phyloP scores from a whole-genome alignment of 1,284 basidiomycete genomes.

The Marasmius fiardii region DNA sequence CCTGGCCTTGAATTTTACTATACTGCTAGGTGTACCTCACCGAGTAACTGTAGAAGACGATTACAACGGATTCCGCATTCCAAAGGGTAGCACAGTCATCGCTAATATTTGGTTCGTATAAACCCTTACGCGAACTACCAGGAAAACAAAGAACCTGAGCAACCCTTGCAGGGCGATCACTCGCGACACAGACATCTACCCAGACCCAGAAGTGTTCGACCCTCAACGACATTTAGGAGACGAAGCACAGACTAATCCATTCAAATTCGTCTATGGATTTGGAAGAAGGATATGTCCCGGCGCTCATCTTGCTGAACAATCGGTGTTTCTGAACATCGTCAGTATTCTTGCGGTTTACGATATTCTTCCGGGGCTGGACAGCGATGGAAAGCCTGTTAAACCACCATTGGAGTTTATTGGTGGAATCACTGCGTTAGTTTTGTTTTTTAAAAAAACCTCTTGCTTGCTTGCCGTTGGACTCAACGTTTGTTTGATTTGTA shows the following conservation, averaged over 20 bases:
- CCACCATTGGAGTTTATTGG: neutral
- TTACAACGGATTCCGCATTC: conserved; percentile 25
- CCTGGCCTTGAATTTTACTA: conserved; percentile 16
- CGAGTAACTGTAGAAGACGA: conserved; percentile 24
- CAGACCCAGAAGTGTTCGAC: conserved; percentile 28
- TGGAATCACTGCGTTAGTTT: neutral
- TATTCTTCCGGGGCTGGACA: neutral
- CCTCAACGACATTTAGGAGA: conserved; percentile 37
- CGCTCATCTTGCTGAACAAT: neutral
- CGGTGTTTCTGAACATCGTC: neutral
- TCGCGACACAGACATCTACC: conserved; percentile 34
- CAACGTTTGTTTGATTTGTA: neutral
- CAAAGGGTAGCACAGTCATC: conserved; percentile 24
- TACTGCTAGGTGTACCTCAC: conserved; percentile 18
- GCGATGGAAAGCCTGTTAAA: neutral
- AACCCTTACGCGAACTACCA: conserved; percentile 18
- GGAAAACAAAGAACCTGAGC: neutral
- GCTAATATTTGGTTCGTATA: conserved; percentile 26
- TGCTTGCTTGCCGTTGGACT: conserved; percentile 22
- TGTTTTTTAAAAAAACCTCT: conserved; percentile 20
- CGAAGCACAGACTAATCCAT: conserved; percentile 28
- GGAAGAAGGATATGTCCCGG: conserved; percentile 36
- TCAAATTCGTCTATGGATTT: conserved; percentile 36
- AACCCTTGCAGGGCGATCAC: conserved; percentile 32
- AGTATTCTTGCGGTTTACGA: neutral